A percentile compares a stretch with the other conserved stretches of the same genome.
Conservation (phyloP, 2,329 filamentous ascomycete genomes). For the Exserohilum turcica region DNA sequence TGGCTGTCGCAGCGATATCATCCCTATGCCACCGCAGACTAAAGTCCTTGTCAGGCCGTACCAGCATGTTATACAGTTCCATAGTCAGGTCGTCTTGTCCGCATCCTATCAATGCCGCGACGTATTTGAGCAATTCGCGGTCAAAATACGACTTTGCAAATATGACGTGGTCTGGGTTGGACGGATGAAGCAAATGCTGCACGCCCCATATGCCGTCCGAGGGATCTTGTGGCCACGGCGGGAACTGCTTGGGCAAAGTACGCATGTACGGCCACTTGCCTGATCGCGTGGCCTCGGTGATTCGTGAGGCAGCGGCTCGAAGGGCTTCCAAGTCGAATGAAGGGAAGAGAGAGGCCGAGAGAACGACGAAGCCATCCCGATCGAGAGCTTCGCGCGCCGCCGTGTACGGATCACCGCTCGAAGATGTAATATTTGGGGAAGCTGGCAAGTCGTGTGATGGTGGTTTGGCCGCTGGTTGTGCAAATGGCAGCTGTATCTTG, state of each 20-base stretch:
- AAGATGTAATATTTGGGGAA: slow-evolving; percentile 14
- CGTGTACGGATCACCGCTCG: slow-evolving; percentile 30
- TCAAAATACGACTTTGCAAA: slow-evolving; percentile 78
- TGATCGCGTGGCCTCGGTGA: slow-evolving; percentile 66
- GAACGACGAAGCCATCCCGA: slow-evolving; percentile 75
- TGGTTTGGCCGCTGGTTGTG: slow-evolving; percentile 14
- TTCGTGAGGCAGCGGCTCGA: slow-evolving; percentile 62
- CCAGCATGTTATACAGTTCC: slow-evolving; percentile 86
- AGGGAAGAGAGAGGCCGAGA: slow-evolving; percentile 67
- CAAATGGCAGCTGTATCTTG: slow-evolving; percentile 11
- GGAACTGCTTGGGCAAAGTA: slow-evolving; percentile 88
- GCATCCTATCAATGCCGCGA: slow-evolving; percentile 66
- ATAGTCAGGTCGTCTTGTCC: slow-evolving; percentile 69
- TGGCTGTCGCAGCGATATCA: slow-evolving; percentile 72
- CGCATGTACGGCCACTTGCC: slow-evolving; percentile 82
- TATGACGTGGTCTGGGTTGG: slow-evolving; percentile 63
- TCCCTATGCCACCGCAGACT: slow-evolving; percentile 84
- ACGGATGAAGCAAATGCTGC: slow-evolving; percentile 80
- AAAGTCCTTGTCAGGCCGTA: slow-evolving; percentile 73
- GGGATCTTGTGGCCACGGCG: slow-evolving; percentile 72
- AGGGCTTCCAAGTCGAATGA: slow-evolving; percentile 59
- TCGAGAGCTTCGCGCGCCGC: slow-evolving; percentile 61
- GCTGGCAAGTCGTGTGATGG: not conserved
- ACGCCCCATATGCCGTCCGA: slow-evolving; percentile 82
- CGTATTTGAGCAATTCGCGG: slow-evolving; percentile 64